Base-by-base conservation (phyloP, 352 stramenopile genomes). In the Phytophthora fragariaefolia region DNA sequence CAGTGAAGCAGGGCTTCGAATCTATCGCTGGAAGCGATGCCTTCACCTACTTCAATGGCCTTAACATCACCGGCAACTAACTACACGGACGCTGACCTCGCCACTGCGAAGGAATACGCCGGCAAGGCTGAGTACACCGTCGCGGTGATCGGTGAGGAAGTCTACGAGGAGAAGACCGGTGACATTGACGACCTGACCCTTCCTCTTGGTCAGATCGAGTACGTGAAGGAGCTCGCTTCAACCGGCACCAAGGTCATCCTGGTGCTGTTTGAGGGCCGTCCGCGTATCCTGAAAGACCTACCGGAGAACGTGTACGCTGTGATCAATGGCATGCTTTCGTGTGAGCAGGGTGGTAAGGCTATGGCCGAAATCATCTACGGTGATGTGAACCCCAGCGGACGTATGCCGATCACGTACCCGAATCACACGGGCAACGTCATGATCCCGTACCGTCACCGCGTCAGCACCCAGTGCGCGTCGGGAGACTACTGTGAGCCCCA, bases 351-450 rank as follows among this genome's bases (percentile, higher is more conserved):
- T 7, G 89, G 89, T 0, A 72, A 89, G 56, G 87, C 85, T 20
- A 76, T 95, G 9, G 85, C 89, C 9, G 84, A 96, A 52, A 82
- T 95, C 55, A 60, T 96, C 26, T 88, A 69, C 27, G 62, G 62
- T 6, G 53, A 64, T 3, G 61, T 69, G 13, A 69, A 69, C 46
- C 62, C n/a, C n/a, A n/a, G n/a, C n/a, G n/a, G n/a, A n/a, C n/a
- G n/a, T n/a, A n/a, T n/a, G n/a, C n/a, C n/a, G 12, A 87, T 95
- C 63, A 95, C 85, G 4, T 97, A 92, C 72, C 83, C 80, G 2
- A 85, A 82, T 62, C 52, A 87, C 51, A 58, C 75, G 0, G 77
- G 80, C 51, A 32, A 64, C 47, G 62, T 69, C 27, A 59, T 64
- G 62, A 69, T 69, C 46, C 30, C 54, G 34, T 69, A 69, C 62